Evolutionary conservation across 169 alveolate species (phyloP).

Genomic region (Plasmodium gonderi): DNA sequence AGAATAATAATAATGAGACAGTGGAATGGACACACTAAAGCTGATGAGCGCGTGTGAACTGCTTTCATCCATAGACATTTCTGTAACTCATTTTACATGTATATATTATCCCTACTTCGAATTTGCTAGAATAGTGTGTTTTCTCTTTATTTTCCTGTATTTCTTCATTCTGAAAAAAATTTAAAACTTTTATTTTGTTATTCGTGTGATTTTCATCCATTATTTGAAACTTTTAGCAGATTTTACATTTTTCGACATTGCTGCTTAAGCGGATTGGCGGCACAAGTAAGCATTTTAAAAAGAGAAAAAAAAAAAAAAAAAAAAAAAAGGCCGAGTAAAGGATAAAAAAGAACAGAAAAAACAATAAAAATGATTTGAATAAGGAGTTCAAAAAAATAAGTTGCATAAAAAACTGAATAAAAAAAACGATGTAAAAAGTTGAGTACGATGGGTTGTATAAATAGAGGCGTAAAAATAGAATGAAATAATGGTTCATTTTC

Average conservation of each 20-base stretch:
- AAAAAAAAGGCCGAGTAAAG: neutral
- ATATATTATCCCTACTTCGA: slow-evolving; percentile 45
- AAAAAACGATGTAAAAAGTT: neutral
- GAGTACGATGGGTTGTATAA: neutral
- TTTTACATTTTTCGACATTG: slow-evolving; percentile 6
- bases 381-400: neutral
- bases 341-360: neutral
- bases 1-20: too few species aligned
- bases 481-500: slow-evolving; percentile 17
- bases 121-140: slow-evolving; percentile 21
- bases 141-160: slow-evolving; percentile 12
- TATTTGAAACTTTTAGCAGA: neutral
- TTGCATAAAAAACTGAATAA: neutral
- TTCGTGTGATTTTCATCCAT: slow-evolving; percentile 52
- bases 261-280: neutral
- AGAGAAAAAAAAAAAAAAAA: too few species aligned
- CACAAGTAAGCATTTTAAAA: neutral
- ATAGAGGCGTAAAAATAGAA: neutral
- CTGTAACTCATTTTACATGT: too few species aligned
- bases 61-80: too few species aligned
- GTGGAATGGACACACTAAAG: neutral
- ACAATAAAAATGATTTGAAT: neutral
- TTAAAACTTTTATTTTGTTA: slow-evolving; percentile 68
- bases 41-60: neutral
- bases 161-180: slow-evolving; percentile 66